These are phyloP conservation scores for Fusarium chuoi DNA, from an alignment of 2,329 filamentous ascomycete genomes.

Conservation along the genomic window DNA sequence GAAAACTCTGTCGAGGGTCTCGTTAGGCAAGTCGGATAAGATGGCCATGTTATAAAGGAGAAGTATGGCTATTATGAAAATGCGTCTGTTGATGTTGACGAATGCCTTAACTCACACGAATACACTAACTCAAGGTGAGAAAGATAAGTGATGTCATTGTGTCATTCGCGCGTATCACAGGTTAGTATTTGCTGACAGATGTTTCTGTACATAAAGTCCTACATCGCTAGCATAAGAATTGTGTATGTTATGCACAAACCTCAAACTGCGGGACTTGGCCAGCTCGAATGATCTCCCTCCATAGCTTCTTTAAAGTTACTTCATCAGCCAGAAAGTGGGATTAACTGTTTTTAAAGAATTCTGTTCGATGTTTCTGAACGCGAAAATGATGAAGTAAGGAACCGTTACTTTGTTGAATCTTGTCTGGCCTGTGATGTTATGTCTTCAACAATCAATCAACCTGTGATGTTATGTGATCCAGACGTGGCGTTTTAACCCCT, in stretches of 20 bases:
- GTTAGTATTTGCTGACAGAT: neutral
- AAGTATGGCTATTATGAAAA: neutral
- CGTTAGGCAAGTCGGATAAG: neutral
- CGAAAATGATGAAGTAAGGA: no score
- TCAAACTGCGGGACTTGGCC: rapidly evolving
- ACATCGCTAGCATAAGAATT: rapidly evolving
- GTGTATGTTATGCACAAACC: neutral
- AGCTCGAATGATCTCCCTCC: no score
- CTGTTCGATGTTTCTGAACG: no score
- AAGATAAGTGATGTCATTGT: neutral
- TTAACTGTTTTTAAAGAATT: no score
- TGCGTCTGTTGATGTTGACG: no score
- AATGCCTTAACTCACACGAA: neutral
- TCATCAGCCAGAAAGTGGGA: no score
- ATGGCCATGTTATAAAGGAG: rapidly evolving
- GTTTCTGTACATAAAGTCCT: neutral
- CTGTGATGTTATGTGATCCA: neutral
- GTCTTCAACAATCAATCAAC: no score
- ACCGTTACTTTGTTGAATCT: no score
- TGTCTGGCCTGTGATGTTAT: neutral
- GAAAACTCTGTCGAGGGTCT: neutral
- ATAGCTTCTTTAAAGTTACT: no score
- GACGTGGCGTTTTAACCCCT: neutral
- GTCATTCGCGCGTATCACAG: neutral
- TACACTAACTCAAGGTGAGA: rapidly evolving